These are phyloP conservation scores for Penicillium sp. DNA, from an alignment of 2,329 filamentous ascomycete genomes.

Conservation along the genomic window DNA sequence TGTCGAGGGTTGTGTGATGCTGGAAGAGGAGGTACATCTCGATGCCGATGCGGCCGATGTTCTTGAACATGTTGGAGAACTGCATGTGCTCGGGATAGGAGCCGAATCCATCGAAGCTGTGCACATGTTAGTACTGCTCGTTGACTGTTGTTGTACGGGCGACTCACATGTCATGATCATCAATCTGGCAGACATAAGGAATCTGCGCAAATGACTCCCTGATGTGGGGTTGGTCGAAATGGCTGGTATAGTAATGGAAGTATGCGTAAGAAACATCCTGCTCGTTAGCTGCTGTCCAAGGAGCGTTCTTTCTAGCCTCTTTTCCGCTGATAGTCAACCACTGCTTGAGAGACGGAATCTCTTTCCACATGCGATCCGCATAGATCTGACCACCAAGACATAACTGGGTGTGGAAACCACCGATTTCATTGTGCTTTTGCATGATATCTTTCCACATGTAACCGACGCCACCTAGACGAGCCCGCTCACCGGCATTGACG, in stretches of 20 bases:
- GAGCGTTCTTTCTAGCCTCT: constrained; percentile 83
- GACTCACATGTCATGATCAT: constrained; percentile 96
- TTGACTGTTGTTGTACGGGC: neutral
- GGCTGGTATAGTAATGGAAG: constrained; percentile 98
- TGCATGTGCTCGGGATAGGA: constrained; percentile 99
- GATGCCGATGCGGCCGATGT: constrained; percentile 90
- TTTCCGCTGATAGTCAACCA: constrained; percentile 93
- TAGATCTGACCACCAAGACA: constrained; percentile 94
- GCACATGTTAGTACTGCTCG: constrained; percentile 14
- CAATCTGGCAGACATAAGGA: constrained; percentile 85
- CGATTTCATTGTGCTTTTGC: constrained; percentile 94
- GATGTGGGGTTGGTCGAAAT: constrained; percentile 94
- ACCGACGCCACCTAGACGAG: constrained; percentile 81
- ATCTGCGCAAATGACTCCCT: constrained; percentile 97
- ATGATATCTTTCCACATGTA: constrained; percentile 99
- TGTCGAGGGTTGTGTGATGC: constrained; percentile 92
- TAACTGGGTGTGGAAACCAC: constrained; percentile 91
- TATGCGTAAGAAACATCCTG: constrained; percentile 95
- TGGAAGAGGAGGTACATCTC: constrained; percentile 99
- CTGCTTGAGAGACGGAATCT: constrained; percentile 88
- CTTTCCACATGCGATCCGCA: constrained; percentile 92
- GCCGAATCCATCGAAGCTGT: constrained; percentile 91
- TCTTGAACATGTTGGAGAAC: constrained; percentile 95
- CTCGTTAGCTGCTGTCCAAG: constrained; percentile 92
- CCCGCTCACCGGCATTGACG: constrained; percentile 81